phyloP scores from a whole-genome alignment of 75 land plant species.

The Picea sitchensis region DNA sequence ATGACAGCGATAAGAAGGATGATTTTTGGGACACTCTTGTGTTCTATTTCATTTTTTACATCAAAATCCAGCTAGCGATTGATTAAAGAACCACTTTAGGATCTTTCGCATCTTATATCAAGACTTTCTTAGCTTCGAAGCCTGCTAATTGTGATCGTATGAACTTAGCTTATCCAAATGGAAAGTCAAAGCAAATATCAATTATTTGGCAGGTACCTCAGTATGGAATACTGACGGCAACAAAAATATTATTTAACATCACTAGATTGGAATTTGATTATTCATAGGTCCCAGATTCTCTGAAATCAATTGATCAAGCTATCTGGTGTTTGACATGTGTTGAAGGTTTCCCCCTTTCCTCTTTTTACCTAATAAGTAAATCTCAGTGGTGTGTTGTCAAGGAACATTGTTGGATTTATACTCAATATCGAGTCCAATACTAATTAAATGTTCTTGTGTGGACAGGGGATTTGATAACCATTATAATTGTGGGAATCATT shows the following conservation, averaged over 20 bases:
- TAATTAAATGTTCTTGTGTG: not conserved
- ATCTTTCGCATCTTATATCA: not conserved
- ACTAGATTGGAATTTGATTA: conserved; percentile 41
- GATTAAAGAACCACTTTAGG: conserved; percentile 6
- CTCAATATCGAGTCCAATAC: not conserved
- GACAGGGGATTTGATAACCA: conserved; percentile 33
- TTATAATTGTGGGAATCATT: conserved; percentile 28
- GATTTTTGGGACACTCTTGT: conserved; percentile 26
- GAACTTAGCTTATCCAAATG: not conserved
- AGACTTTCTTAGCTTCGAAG: not conserved
- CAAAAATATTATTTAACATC: conserved; percentile 32
- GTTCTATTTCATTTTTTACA: conserved; percentile 26
- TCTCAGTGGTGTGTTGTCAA: too few relatives aligned
- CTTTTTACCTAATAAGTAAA: not conserved
- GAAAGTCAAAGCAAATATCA: conserved; percentile 8
- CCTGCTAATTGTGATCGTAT: not conserved
- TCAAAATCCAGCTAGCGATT: conserved; percentile 33
- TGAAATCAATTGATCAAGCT: conserved; percentile 36
- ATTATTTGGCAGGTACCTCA: conserved; percentile 39
- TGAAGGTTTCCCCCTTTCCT: conserved; percentile 17
- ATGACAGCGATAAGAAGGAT: conserved; percentile 21
- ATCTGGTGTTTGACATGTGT: conserved; percentile 32
- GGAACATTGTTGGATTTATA: not conserved
- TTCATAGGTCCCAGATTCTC: conserved; percentile 34
- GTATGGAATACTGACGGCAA: conserved; percentile 22